Percentiles rank a stretch among this genome's conserved stretches.
These are phyloP conservation scores for Arthroderma sp. DNA, from an alignment of 2,329 filamentous ascomycete genomes.

Conservation along the genomic window DNA sequence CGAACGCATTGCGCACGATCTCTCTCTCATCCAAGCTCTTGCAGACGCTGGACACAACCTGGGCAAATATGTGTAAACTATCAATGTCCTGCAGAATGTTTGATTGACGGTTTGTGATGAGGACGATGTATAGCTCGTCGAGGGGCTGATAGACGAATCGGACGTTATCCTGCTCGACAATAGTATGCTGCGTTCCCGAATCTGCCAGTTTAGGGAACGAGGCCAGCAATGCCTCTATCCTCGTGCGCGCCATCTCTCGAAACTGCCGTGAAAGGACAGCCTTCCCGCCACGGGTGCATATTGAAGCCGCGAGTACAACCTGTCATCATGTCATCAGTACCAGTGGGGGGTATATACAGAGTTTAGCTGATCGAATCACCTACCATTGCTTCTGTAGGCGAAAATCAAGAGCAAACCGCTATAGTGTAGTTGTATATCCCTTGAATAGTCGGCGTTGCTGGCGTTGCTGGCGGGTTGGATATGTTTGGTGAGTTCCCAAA, in stretches of 20 bases:
- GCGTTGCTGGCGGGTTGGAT: not conserved
- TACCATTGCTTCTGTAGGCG: constrained; percentile 21
- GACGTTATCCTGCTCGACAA: constrained; percentile 97
- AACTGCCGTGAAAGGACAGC: constrained; percentile 96
- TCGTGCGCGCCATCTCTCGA: constrained; percentile 89
- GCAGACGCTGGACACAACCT: constrained; percentile 94
- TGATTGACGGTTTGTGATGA: constrained; percentile 98
- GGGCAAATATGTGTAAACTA: constrained; percentile 91
- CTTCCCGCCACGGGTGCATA: constrained; percentile 97
- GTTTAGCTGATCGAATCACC: not conserved
- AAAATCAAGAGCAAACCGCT: not conserved
- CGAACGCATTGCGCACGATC: constrained; percentile 88
- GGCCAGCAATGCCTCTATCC: constrained; percentile 90
- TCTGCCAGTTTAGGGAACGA: constrained; percentile 97
- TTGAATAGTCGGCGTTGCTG: not conserved
- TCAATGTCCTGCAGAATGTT: constrained; percentile 99
- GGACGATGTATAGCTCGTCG: constrained; percentile 98
- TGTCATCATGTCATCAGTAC: constrained; percentile 29
- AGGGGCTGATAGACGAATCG: constrained; percentile 98
- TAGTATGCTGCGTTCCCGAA: constrained; percentile 92
- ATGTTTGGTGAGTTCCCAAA: not conserved
- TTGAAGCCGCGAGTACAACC: constrained; percentile 97
- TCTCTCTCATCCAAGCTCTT: constrained; percentile 92
- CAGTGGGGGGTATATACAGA: constrained; percentile 11
- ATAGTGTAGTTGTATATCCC: not conserved